A percentile compares a stretch with the other conserved stretches of the same genome.
Conservation (phyloP, 2,329 filamentous ascomycete genomes). For the Penicillium occitanis region DNA sequence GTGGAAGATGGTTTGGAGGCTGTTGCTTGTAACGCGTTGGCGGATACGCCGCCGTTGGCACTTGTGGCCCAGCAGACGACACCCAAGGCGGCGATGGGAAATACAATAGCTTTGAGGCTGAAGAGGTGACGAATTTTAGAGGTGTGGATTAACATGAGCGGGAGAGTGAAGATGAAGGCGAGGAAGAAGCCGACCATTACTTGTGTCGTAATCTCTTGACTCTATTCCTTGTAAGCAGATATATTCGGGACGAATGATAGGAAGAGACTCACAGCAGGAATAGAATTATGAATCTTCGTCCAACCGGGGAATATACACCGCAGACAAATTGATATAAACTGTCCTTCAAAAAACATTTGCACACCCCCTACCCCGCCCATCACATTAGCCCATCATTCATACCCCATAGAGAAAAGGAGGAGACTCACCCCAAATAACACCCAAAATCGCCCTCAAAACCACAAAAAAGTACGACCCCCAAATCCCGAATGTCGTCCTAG, state of each 20-base stretch:
- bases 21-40: slow-evolving; percentile 23
- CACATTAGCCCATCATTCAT: neutral
- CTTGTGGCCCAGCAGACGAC: slow-evolving; percentile 39
- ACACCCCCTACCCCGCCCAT: slow-evolving; percentile 23
- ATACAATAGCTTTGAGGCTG: slow-evolving; percentile 37
- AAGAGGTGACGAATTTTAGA: slow-evolving; percentile 39
- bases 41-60: slow-evolving; percentile 28
- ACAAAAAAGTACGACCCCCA: slow-evolving; percentile 26
- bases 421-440: slow-evolving; percentile 25
- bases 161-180: slow-evolving; percentile 28
- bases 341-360: slow-evolving; percentile 26
- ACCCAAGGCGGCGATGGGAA: slow-evolving; percentile 39
- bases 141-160: slow-evolving; percentile 38
- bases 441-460: slow-evolving; percentile 23
- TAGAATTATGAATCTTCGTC: slow-evolving; percentile 27
- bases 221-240: slow-evolving; percentile 2
- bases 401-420: neutral
- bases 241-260: neutral
- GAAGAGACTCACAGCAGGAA: slow-evolving; percentile 25
- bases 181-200: slow-evolving; percentile 29
- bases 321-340: slow-evolving; percentile 31
- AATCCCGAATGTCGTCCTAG: slow-evolving; percentile 25
- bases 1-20: slow-evolving; percentile 21
- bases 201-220: slow-evolving; percentile 29
- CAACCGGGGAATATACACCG: slow-evolving; percentile 30